phyloP scores from a whole-genome alignment of 2,329 filamentous ascomycete genomes.

The Hypoxylon sp. region DNA sequence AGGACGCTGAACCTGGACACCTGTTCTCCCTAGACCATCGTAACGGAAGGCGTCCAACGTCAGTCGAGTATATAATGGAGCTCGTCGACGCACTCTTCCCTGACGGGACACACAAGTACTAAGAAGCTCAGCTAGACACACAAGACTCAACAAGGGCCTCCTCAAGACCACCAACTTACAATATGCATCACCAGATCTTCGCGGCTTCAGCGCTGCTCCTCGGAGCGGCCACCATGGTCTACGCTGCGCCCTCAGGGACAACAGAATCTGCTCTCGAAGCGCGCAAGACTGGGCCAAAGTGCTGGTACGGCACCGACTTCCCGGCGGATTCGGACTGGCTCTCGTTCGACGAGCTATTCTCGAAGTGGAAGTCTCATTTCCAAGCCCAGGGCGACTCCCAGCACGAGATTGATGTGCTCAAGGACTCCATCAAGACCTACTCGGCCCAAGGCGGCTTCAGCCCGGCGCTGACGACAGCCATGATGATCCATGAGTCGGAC shows the following conservation, averaged over 20 bases:
- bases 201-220: constrained; percentile 3
- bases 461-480: constrained; percentile 8
- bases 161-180: neutral
- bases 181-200: constrained; percentile 11
- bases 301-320: constrained; percentile 18
- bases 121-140: neutral
- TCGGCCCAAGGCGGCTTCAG: constrained; percentile 5
- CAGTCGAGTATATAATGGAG: constrained; percentile 4
- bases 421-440: constrained; percentile 3
- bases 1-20: neutral
- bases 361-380: constrained; percentile 9
- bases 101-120: neutral
- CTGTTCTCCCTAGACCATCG: neutral
- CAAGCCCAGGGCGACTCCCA: constrained; percentile 5
- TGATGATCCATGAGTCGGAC: constrained; percentile 17
- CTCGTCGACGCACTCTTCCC: neutral
- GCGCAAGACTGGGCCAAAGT: neutral
- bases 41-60: neutral
- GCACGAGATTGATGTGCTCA: constrained; percentile 1
- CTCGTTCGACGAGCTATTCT: constrained; percentile 13
- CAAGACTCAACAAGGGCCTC: neutral
- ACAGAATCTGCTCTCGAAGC: neutral
- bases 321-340: constrained; percentile 10
- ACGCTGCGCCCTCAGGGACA: constrained; percentile 4
- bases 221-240: neutral